These are phyloP conservation scores for Perkinsela sp. DNA, from an alignment of 208 protist species.

Conservation along the genomic window DNA sequence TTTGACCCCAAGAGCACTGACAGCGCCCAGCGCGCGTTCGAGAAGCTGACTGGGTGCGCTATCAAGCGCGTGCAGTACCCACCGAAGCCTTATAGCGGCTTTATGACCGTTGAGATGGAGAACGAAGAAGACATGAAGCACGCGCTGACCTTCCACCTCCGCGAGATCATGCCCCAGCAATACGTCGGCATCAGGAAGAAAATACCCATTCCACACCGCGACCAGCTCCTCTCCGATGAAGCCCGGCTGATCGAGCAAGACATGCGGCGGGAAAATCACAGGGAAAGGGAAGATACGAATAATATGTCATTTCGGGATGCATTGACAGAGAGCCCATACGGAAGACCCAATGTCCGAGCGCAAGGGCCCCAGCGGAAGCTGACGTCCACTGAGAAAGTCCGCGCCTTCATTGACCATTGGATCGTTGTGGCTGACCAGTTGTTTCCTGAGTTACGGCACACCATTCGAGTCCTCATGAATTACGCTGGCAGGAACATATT, in stretches of 20 bases:
- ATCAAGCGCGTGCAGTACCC: not conserved
- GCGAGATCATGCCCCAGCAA: not conserved
- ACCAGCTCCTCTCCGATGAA: not conserved
- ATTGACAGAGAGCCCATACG: no score
- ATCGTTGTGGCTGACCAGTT: no score
- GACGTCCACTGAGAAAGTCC: no score
- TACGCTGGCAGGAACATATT: no score
- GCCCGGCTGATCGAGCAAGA: not conserved
- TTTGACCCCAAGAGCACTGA: not conserved
- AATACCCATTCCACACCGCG: not conserved
- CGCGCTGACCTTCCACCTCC: not conserved
- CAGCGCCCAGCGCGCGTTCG: not conserved
- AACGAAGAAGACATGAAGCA: not conserved
- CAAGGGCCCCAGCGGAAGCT: no score
- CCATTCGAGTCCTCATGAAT: no score
- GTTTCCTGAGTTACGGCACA: no score
- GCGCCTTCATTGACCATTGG: no score
- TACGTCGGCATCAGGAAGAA: not conserved
- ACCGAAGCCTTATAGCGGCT: not conserved
- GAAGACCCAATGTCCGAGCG: no score
- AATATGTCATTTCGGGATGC: no score
- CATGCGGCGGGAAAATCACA: not conserved
- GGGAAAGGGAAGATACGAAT: not conserved
- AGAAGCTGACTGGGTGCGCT: not conserved
- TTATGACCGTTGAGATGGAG: not conserved